A percentile compares a stretch with the other conserved stretches of the same genome.
Conservation (phyloP, 768 basidiomycete genomes). For the Russula abietina region DNA sequence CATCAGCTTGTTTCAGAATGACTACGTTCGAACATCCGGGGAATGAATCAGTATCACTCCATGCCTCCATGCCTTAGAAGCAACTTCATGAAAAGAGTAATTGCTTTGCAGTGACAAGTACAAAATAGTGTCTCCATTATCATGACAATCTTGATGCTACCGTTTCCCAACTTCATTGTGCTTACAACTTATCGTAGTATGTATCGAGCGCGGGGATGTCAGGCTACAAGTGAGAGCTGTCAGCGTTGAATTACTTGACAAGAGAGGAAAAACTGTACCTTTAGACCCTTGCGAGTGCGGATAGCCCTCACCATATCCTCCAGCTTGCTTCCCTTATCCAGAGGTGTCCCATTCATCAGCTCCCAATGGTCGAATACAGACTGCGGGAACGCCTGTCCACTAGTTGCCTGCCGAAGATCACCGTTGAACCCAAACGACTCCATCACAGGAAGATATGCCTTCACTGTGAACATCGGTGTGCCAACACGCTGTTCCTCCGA, state of each 20-base stretch:
- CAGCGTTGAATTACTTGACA: slow-evolving; percentile 18
- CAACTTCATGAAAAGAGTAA: slow-evolving; percentile 5
- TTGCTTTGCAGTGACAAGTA: slow-evolving; percentile 9
- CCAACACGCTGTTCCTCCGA: slow-evolving; percentile 94
- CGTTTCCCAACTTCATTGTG: slow-evolving; percentile 5
- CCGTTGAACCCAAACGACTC: slow-evolving; percentile 98
- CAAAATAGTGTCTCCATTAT: slow-evolving; percentile 10
- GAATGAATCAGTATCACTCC: not conserved
- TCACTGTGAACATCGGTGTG: slow-evolving; percentile 99
- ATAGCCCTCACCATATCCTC: slow-evolving; percentile 78
- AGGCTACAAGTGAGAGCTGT: slow-evolving; percentile 43
- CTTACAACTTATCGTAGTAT: slow-evolving; percentile 91
- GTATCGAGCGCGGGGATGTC: slow-evolving; percentile 83
- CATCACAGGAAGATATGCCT: slow-evolving; percentile 88
- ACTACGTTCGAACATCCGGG: not conserved
- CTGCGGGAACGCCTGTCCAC: slow-evolving; percentile 98
- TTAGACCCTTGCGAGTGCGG: slow-evolving; percentile 92
- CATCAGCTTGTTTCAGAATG: too few relatives aligned
- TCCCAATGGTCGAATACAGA: slow-evolving; percentile 92
- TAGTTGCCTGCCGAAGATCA: slow-evolving; percentile 85
- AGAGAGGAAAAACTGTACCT: slow-evolving; percentile 40
- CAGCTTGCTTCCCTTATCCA: slow-evolving; percentile 88
- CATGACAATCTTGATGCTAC: slow-evolving; percentile 11
- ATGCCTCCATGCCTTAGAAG: not conserved
- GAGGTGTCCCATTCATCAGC: slow-evolving; percentile 70